Percentiles rank a stretch among this genome's conserved stretches.
Conservation (phyloP, 768 basidiomycete species). For the Amanita molliuscula region DNA sequence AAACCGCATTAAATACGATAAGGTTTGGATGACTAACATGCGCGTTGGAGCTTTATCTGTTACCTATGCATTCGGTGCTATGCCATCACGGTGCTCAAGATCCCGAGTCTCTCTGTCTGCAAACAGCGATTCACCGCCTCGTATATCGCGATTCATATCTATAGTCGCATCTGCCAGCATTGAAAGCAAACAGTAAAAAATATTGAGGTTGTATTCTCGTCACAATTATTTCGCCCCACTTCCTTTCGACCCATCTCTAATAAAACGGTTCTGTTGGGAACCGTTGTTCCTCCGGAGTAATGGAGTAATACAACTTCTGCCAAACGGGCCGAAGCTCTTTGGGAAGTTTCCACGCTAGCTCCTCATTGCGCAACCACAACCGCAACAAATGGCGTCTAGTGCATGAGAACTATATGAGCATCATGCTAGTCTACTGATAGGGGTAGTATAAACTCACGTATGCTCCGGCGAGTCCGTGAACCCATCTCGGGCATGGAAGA, state of each 20-base stretch:
- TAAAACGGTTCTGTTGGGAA: constrained; percentile 35
- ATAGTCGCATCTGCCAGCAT: no score
- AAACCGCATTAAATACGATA: no score
- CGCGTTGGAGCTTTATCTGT: no score
- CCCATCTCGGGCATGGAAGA: constrained; percentile 34
- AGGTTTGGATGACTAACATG: neutral
- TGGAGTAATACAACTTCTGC: constrained; percentile 25
- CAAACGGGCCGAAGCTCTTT: constrained; percentile 25
- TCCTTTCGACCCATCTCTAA: constrained; percentile 22
- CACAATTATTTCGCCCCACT: constrained; percentile 15
- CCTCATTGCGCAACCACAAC: constrained; percentile 36
- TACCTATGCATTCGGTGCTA: no score
- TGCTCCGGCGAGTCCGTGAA: constrained; percentile 31
- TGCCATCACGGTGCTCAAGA: no score
- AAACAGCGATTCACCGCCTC: no score
- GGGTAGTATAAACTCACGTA: constrained; percentile 20
- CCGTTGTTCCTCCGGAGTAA: constrained; percentile 28
- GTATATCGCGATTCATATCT: no score
- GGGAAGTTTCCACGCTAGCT: constrained; percentile 35
- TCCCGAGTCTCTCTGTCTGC: no score
- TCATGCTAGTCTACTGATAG: constrained; percentile 1
- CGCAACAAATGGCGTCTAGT: constrained; percentile 33
- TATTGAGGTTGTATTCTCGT: no score
- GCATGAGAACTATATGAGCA: neutral
- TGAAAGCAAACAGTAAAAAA: no score